Percentiles rank a stretch among this genome's conserved stretches.
These are phyloP conservation scores for Aureobasidium sp. DNA, from an alignment of 2,329 filamentous ascomycete species.

Conservation along the genomic window DNA sequence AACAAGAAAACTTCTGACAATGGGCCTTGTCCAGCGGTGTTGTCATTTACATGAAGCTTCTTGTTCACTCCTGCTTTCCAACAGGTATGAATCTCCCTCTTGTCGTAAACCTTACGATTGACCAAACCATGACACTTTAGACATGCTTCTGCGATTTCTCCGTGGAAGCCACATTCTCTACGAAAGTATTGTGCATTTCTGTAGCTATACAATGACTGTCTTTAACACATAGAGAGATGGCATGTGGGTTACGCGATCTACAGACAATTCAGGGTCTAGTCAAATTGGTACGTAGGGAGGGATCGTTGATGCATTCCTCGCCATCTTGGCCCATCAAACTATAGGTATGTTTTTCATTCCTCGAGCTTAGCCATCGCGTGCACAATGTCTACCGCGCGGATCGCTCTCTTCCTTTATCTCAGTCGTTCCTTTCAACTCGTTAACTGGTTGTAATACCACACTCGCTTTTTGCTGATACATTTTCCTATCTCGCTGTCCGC, in stretches of 20 bases:
- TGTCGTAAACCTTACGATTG: no score
- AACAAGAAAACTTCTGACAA: no score
- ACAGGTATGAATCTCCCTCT: no score
- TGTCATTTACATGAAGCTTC: no score
- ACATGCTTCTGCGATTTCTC: no score
- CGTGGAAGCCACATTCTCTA: no score
- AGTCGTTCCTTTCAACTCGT: not conserved
- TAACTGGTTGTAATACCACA: conserved; percentile 1
- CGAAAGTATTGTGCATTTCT: no score
- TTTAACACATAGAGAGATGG: not conserved
- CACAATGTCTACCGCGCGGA: not conserved
- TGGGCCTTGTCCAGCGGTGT: no score
- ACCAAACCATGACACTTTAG: no score
- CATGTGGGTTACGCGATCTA: not conserved
- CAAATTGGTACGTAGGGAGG: not conserved
- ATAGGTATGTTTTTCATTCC: conserved; percentile 12
- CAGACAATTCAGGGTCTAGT: not conserved
- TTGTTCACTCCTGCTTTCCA: no score
- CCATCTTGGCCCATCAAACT: conserved; percentile 2
- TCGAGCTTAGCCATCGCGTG: not conserved
- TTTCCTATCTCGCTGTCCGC: not conserved
- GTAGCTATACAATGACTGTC: no score
- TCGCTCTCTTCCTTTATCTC: conserved; percentile 1
- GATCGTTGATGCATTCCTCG: not conserved
- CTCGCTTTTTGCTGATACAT: not conserved